phyloP scores from a whole-genome alignment of 805 yeast species.

The Nadsonia fulvescens region DNA sequence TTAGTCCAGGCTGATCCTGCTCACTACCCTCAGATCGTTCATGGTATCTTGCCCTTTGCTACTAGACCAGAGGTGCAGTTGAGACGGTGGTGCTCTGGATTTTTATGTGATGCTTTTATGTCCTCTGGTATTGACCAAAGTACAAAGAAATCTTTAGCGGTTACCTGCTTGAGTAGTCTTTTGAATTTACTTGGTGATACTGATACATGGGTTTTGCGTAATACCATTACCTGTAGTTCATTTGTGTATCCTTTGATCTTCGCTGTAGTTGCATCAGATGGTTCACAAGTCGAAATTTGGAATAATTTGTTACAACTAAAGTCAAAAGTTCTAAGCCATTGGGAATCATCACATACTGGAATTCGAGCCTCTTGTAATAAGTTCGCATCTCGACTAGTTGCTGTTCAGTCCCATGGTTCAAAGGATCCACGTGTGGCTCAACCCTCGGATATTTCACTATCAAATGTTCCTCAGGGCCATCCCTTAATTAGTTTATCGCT shows the following conservation, averaged over 20 bases:
- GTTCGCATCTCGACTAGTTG: constrained; percentile 43
- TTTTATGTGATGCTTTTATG: constrained; percentile 21
- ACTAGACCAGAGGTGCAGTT: constrained; percentile 17
- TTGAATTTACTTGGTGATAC: constrained; percentile 12
- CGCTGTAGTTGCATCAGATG: constrained; percentile 22
- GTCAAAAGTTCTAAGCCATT: constrained; percentile 36
- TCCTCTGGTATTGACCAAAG: constrained; percentile 11
- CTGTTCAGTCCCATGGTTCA: constrained; percentile 31
- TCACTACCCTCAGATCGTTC: constrained; percentile 20
- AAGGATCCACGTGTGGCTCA: constrained; percentile 17
- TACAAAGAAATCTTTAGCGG: constrained; percentile 13
- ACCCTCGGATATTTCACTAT: constrained; percentile 26
- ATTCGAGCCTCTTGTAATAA: constrained; percentile 54
- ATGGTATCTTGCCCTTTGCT: constrained; percentile 21
- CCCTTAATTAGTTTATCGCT: constrained; percentile 40
- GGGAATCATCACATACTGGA: constrained; percentile 30
- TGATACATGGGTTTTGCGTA: constrained; percentile 17
- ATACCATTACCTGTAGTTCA: constrained; percentile 22
- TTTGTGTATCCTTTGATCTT: constrained; percentile 28
- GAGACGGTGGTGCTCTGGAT: constrained; percentile 21
- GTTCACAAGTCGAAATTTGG: constrained; percentile 34
- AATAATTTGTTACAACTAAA: constrained; percentile 35
- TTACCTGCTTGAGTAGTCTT: constrained; percentile 15
- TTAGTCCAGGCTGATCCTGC: constrained; percentile 19
- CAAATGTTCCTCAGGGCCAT: constrained; percentile 38